Evolutionary conservation across 495 filamentous ascomycete genomes (phyloP).

Genomic region (Neurospora sp.): DNA sequence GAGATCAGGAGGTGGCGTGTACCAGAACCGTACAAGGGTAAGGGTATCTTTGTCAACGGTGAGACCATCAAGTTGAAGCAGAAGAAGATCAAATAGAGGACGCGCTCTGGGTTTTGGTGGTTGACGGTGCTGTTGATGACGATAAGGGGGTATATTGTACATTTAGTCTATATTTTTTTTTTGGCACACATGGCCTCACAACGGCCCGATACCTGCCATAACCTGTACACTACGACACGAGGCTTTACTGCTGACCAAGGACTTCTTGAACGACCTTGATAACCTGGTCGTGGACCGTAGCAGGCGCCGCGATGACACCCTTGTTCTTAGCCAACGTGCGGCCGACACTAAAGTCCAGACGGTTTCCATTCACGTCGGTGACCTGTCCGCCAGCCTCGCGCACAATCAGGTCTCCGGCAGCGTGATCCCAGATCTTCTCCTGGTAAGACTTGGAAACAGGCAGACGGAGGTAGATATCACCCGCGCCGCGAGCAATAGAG

Average conservation of each 20-base stretch:
- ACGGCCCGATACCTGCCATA: constrained; percentile 12
- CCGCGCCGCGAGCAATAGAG: constrained; percentile 87
- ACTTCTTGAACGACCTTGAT: constrained; percentile 75
- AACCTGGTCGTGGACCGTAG: constrained; percentile 62
- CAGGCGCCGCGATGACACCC: constrained; percentile 83
- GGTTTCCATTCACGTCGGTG: constrained; percentile 70
- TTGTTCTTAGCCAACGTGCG: constrained; percentile 81
- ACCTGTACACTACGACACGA: constrained; percentile 19
- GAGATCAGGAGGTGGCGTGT: constrained; percentile 77
- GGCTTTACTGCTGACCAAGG: constrained; percentile 33
- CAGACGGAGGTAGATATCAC: constrained; percentile 86
- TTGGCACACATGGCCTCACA: background rate
- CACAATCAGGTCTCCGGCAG: constrained; percentile 90
- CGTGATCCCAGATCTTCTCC: constrained; percentile 99
- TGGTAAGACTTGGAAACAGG: constrained; percentile 78
- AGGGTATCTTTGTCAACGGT: constrained; percentile 95
- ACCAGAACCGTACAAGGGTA: constrained; percentile 97
- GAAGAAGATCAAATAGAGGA: constrained; percentile 92
- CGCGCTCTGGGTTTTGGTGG: background rate
- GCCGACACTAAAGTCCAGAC: constrained; percentile 76
- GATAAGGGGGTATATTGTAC: constrained; percentile 2
- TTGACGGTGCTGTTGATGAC: background rate
- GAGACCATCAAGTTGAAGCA: constrained; percentile 97
- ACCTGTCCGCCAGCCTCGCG: constrained; percentile 89
- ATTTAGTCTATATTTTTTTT: constrained; percentile 5